These are phyloP conservation scores for Psidium guajava DNA, from an alignment of 345 rosid species.

Conservation along the genomic window DNA sequence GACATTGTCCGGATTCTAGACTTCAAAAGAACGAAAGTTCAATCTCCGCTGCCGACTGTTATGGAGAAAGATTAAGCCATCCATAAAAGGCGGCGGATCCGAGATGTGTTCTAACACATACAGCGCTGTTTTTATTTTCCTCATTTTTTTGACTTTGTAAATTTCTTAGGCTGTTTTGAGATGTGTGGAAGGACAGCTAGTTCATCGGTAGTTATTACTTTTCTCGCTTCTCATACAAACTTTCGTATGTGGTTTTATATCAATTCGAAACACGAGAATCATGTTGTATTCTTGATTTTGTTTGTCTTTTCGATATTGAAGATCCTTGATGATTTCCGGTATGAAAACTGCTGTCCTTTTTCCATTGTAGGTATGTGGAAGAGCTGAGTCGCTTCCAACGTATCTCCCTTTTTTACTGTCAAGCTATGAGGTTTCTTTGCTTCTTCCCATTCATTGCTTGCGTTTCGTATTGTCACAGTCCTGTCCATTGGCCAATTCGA, in stretches of 20 bases:
- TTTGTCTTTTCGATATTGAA: not conserved
- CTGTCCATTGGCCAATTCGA: not conserved
- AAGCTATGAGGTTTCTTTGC: not conserved
- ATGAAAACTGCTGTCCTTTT: not conserved
- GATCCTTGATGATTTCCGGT: not conserved
- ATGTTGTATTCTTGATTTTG: not conserved
- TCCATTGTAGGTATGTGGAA: not conserved
- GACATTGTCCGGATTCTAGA: constrained; percentile 38
- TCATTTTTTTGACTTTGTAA: not conserved
- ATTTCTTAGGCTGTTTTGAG: not conserved
- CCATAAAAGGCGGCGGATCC: not conserved
- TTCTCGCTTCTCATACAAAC: not conserved
- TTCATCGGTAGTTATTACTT: not conserved
- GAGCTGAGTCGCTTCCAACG: not conserved
- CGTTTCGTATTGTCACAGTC: not conserved
- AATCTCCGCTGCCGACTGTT: not conserved
- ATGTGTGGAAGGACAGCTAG: not conserved
- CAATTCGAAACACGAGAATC: not conserved
- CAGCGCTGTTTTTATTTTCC: constrained; percentile 1
- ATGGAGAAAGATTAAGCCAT: not conserved
- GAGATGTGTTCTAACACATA: not conserved
- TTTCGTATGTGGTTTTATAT: not conserved
- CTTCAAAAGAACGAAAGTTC: not conserved
- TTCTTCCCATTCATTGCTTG: not conserved
- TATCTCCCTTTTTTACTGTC: not conserved